Evolutionary conservation across 1,284 basidiomycete genomes (phyloP).

Genomic region (Ustilago lituana): DNA sequence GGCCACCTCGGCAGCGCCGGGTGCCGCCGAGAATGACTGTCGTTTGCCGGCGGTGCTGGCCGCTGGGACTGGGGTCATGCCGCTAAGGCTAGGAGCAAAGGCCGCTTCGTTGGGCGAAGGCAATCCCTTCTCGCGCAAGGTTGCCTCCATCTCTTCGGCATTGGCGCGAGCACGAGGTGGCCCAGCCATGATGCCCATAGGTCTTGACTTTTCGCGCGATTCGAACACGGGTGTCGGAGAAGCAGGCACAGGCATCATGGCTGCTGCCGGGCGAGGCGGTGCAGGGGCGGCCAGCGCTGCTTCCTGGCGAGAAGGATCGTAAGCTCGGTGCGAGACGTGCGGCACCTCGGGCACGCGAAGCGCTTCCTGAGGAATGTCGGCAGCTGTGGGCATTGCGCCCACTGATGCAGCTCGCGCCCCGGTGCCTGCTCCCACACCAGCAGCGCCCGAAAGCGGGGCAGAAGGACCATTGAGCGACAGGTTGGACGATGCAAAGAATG

Average conservation of each 20-base stretch:
- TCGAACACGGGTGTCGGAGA: slow-evolving; percentile 65
- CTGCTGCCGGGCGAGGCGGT: slow-evolving; percentile 22
- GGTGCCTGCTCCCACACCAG: slow-evolving; percentile 12
- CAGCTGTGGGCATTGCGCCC: slow-evolving; percentile 60
- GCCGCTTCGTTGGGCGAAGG: slow-evolving; percentile 33
- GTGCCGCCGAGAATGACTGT: slow-evolving; percentile 21
- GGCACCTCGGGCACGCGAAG: slow-evolving; percentile 61
- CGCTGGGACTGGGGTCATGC: slow-evolving; percentile 20
- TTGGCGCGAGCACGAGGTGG: slow-evolving; percentile 62
- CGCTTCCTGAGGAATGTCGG: slow-evolving; percentile 65
- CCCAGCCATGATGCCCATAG: slow-evolving; percentile 60
- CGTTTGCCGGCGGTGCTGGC: slow-evolving; percentile 22
- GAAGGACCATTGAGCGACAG: slow-evolving; percentile 69
- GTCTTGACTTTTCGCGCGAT: slow-evolving; percentile 64
- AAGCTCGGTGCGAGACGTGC: slow-evolving; percentile 56
- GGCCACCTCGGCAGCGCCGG: slow-evolving; percentile 5
- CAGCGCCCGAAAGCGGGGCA: slow-evolving; percentile 22
- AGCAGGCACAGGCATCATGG: slow-evolving; percentile 26
- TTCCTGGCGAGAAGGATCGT: slow-evolving; percentile 46
- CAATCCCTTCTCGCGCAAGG: slow-evolving; percentile 50
- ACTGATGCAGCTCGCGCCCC: slow-evolving; percentile 16
- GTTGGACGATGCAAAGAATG: slow-evolving; percentile 92
- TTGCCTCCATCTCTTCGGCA: slow-evolving; percentile 62
- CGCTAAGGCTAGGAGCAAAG: slow-evolving; percentile 26
- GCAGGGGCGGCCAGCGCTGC: slow-evolving; percentile 30